Percentiles rank a stretch among this genome's conserved stretches.
These are phyloP conservation scores for Cyclocybe aegerita DNA, from an alignment of 768 basidiomycete species.

Conservation along the genomic window DNA sequence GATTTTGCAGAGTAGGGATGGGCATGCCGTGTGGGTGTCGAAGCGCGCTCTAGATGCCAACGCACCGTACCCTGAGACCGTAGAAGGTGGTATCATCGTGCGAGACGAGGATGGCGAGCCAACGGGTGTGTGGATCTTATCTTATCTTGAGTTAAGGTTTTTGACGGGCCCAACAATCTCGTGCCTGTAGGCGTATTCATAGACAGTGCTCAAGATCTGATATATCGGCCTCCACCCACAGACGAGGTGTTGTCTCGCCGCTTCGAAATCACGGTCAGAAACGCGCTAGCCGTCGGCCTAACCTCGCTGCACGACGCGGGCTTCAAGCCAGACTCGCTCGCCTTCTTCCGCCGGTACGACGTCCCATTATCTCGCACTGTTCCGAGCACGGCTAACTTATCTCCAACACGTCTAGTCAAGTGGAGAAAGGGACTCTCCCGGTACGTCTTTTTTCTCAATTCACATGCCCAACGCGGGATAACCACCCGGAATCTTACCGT, in stretches of 20 bases:
- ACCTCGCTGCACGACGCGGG: constrained; percentile 89
- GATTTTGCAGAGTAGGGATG: constrained; percentile 83
- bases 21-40: constrained; percentile 88
- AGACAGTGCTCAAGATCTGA: constrained; percentile 83
- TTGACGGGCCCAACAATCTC: neutral
- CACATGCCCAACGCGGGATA: neutral
- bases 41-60: constrained; percentile 54
- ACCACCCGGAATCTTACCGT: neutral
- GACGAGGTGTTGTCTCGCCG: constrained; percentile 58
- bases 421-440: constrained; percentile 56
- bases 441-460: constrained; percentile 29
- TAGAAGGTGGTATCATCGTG: constrained; percentile 81
- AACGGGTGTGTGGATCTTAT: constrained; percentile 49
- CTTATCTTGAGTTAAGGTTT: neutral
- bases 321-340: constrained; percentile 60
- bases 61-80: constrained; percentile 58
- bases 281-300: constrained; percentile 70
- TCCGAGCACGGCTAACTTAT: neutral
- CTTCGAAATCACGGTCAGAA: constrained; percentile 62
- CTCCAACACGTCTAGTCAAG: constrained; percentile 46
- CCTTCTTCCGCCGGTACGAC: constrained; percentile 66
- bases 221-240: constrained; percentile 60
- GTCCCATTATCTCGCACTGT: neutral
- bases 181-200: constrained; percentile 59
- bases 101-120: constrained; percentile 65